Evolutionary conservation across 306 rosid species (phyloP).

Genomic region (Castanea mollissima): DNA sequence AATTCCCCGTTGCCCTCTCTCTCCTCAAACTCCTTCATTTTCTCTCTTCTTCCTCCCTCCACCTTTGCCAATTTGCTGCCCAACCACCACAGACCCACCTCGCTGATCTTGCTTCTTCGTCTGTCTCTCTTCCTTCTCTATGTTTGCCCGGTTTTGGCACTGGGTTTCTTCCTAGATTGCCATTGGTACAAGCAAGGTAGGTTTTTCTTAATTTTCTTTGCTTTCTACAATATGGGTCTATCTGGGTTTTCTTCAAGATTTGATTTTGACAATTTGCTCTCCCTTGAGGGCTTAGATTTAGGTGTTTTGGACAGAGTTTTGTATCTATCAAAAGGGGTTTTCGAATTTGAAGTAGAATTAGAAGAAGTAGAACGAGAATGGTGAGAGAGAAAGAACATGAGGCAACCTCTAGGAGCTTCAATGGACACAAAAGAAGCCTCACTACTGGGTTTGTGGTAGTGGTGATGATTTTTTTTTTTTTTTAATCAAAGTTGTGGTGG

Average conservation of each 20-base stretch:
- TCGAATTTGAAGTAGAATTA: constrained; percentile 16
- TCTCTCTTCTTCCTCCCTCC: too few species aligned
- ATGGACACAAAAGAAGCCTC: constrained; percentile 48
- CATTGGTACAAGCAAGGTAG: constrained; percentile 58
- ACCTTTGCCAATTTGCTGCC: too few species aligned
- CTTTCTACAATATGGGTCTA: constrained; percentile 20
- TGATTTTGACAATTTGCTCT: constrained; percentile 39
- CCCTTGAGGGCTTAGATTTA: constrained; percentile 42
- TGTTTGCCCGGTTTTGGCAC: constrained; percentile 33
- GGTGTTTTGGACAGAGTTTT: constrained; percentile 43
- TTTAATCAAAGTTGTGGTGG: too few species aligned
- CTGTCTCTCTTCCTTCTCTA: background rate
- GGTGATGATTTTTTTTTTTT: too few species aligned
- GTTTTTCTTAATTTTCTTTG: constrained; percentile 25
- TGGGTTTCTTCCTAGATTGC: constrained; percentile 55
- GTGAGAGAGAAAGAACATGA: constrained; percentile 58
- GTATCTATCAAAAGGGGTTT: constrained; percentile 35
- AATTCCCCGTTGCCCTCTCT: too few species aligned
- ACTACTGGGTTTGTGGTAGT: constrained; percentile 15
- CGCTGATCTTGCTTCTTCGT: too few species aligned
- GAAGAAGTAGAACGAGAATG: constrained; percentile 36
- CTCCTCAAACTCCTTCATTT: too few species aligned
- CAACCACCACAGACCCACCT: too few species aligned
- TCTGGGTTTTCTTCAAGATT: constrained; percentile 22
- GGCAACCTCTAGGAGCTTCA: constrained; percentile 72